A percentile compares a stretch with the other conserved stretches of the same genome.
Evolutionary conservation across 192 early-diverging fungal species (phyloP).

Genomic region (Powellomyces hirtus): DNA sequence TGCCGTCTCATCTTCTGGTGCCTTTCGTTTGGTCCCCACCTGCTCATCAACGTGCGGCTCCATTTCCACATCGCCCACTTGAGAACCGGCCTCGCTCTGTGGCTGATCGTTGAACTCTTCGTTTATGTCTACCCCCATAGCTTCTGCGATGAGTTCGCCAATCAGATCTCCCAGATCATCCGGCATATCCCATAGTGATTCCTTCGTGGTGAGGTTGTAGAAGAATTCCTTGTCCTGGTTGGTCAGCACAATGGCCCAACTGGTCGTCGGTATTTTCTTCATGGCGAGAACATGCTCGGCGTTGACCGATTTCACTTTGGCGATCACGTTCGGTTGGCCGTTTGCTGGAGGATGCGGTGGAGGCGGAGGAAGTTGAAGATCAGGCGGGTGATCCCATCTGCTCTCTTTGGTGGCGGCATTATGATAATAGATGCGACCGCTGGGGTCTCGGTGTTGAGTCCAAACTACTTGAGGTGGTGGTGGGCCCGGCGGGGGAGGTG

Average conservation of each 20-base stretch:
- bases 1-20: background rate
- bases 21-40: conserved; percentile 19
- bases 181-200: conserved; percentile 69
- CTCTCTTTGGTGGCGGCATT: conserved; percentile 66
- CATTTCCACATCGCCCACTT: conserved; percentile 23
- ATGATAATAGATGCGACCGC: conserved; percentile 71
- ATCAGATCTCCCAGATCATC: conserved; percentile 52
- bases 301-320: background rate
- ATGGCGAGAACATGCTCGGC: conserved; percentile 24
- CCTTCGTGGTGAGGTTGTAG: conserved; percentile 67
- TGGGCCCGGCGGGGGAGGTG: conserved; percentile 11
- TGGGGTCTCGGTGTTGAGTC: conserved; percentile 42
- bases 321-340: conserved; percentile 31
- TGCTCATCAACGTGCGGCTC: conserved; percentile 9
- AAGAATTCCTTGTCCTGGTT: conserved; percentile 72
- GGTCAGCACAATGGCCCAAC: conserved; percentile 75
- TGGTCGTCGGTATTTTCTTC: conserved; percentile 63
- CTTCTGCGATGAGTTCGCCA: conserved; percentile 52
- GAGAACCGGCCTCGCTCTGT: background rate
- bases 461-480: conserved; percentile 13
- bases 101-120: conserved; percentile 24
- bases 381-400: conserved; percentile 55
- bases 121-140: conserved; percentile 39
- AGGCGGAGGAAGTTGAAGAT: conserved; percentile 10
- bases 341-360: background rate